Conservation (phyloP, 768 basidiomycete genomes). For the Psilocybe tampanensis region DNA sequence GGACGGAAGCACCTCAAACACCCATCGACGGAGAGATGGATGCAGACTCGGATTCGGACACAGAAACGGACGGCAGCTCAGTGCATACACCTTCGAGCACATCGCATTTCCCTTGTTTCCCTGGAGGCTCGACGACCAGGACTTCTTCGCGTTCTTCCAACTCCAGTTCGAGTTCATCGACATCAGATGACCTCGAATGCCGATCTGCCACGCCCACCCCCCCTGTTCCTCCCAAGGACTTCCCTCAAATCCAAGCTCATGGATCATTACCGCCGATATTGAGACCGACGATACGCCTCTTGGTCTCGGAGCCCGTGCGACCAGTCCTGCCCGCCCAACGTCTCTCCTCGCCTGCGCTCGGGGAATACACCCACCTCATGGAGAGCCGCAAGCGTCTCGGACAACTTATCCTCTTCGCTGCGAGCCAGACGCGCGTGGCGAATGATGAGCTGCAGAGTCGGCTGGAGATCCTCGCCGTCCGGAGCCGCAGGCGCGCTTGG, state of each 20-base stretch:
- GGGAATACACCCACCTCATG: slow-evolving; percentile 35
- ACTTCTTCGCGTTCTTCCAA: slow-evolving; percentile 13
- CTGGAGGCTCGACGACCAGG: slow-evolving; percentile 9
- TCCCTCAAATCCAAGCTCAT: background rate
- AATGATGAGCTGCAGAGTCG: slow-evolving; percentile 42
- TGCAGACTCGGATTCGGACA: slow-evolving; percentile 10
- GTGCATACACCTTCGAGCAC: slow-evolving; percentile 45
- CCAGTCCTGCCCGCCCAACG: slow-evolving; percentile 26
- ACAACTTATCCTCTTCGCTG: slow-evolving; percentile 42
- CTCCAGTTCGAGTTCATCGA: slow-evolving; percentile 10
- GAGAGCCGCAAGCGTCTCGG: slow-evolving; percentile 38
- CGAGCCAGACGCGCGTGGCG: slow-evolving; percentile 40
- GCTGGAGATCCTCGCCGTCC: slow-evolving; percentile 53
- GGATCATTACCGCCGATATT: background rate
- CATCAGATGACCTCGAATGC: background rate
- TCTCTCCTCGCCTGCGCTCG: slow-evolving; percentile 32
- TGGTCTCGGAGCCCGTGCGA: background rate
- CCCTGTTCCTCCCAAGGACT: slow-evolving; percentile 7
- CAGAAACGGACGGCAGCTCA: slow-evolving; percentile 42
- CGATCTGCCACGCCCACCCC: background rate
- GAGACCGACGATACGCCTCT: background rate
- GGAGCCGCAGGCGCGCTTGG: slow-evolving; percentile 69
- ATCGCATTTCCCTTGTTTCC: slow-evolving; percentile 26
- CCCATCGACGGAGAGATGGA: slow-evolving; percentile 2
- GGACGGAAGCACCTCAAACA: background rate